Evolutionary conservation across 192 early-diverging fungal species (phyloP).

Genomic region (Paraglomus occultum): DNA sequence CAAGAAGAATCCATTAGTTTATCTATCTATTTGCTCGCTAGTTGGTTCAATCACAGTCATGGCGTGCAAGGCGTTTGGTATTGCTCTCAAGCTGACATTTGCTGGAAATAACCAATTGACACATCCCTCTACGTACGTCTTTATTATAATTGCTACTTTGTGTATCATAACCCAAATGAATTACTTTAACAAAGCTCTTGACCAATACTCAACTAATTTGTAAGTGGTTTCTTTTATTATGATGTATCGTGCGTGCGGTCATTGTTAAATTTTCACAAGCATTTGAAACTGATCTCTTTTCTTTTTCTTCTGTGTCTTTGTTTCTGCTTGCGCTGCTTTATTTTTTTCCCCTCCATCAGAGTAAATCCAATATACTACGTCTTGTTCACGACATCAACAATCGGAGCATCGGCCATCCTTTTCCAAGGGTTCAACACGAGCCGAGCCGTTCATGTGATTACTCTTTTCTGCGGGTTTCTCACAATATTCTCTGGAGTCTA

Average conservation of each 20-base stretch:
- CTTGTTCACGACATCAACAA: constrained; percentile 93
- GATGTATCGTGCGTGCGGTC: neutral
- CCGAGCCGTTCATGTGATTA: constrained; percentile 70
- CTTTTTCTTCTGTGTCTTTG: too few relatives aligned
- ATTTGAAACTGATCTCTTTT: too few relatives aligned
- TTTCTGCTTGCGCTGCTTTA: neutral
- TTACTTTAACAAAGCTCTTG: constrained; percentile 97
- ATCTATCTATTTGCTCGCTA: constrained; percentile 93
- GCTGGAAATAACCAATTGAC: constrained; percentile 89
- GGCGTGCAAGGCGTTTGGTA: constrained; percentile 91
- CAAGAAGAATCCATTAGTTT: constrained; percentile 78
- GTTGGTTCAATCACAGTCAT: constrained; percentile 94
- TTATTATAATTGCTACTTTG: constrained; percentile 71
- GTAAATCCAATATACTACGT: constrained; percentile 94
- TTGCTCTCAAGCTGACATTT: constrained; percentile 90
- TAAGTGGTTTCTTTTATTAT: constrained; percentile 32
- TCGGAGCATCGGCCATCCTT: constrained; percentile 83
- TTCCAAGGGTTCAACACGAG: constrained; percentile 84
- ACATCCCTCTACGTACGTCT: constrained; percentile 87
- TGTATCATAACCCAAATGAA: constrained; percentile 97
- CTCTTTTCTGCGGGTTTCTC: constrained; percentile 84
- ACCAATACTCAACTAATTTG: constrained; percentile 89
- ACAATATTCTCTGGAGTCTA: constrained; percentile 94
- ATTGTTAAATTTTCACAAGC: constrained; percentile 13
- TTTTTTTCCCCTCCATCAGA: constrained; percentile 32